Percentiles rank a stretch among this genome's conserved stretches.
Conservation (phyloP, 108 stramenopile species). For the Cyclotella kingstonii region DNA sequence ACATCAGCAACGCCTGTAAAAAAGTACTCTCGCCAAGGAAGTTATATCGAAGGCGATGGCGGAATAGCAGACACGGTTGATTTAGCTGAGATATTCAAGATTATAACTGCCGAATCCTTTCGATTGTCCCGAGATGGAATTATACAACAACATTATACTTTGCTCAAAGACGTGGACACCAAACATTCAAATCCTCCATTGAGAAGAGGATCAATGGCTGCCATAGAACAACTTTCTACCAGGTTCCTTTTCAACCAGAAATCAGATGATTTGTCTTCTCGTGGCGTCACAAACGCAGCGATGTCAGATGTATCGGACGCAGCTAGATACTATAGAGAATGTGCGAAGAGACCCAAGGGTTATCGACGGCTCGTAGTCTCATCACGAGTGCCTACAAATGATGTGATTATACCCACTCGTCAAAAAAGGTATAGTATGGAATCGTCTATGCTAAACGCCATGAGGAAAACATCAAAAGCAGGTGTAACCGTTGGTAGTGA, state of each 20-base stretch:
- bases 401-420: slow-evolving; percentile 15
- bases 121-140: slow-evolving; percentile 48
- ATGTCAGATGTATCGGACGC: not conserved
- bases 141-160: slow-evolving; percentile 43
- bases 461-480: no score
- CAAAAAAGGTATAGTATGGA: not conserved
- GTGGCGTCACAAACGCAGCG: not conserved
- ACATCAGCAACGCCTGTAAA: no score
- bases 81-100: slow-evolving; percentile 23
- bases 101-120: slow-evolving; percentile 33
- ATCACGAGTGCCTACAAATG: slow-evolving; percentile 1
- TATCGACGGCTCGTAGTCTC: slow-evolving; percentile 43
- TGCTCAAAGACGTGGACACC: slow-evolving; percentile 1
- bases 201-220: no score
- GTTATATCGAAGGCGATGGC: not conserved
- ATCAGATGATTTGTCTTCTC: no score
- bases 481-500: not conserved
- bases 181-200: not conserved
- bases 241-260: no score
- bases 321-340: slow-evolving; percentile 35
- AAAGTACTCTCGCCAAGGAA: not conserved
- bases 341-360: slow-evolving; percentile 35
- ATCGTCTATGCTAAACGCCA: no score
- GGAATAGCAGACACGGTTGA: slow-evolving; percentile 4
- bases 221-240: no score